Evolutionary conservation across 768 basidiomycete species (phyloP).

Genomic region (Macrolepiota dolichaula): DNA sequence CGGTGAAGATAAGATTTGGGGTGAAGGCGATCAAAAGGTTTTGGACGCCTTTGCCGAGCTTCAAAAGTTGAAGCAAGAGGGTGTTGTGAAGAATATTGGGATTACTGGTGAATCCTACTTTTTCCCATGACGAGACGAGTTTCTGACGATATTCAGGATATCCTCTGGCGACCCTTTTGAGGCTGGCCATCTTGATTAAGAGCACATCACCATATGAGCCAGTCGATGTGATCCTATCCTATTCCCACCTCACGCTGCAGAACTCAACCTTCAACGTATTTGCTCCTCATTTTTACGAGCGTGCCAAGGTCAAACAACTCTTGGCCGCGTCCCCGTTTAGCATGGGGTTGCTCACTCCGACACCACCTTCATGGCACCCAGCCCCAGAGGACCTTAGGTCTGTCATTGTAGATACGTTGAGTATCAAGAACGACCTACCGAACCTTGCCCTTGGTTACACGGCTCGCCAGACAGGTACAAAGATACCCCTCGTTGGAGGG

Average conservation of each 20-base stretch:
- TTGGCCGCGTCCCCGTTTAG: slow-evolving; percentile 79
- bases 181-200: slow-evolving; percentile 72
- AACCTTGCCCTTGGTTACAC: slow-evolving; percentile 75
- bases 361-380: slow-evolving; percentile 72
- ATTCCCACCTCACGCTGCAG: slow-evolving; percentile 78
- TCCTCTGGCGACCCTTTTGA: slow-evolving; percentile 79
- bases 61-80: slow-evolving; percentile 66
- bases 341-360: slow-evolving; percentile 72
- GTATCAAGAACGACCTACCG: slow-evolving; percentile 43
- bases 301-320: slow-evolving; percentile 67
- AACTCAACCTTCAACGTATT: slow-evolving; percentile 60
- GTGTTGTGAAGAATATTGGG: slow-evolving; percentile 69
- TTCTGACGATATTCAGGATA: slow-evolving; percentile 46
- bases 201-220: slow-evolving; percentile 66
- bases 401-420: slow-evolving; percentile 37
- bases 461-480: slow-evolving; percentile 43
- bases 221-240: slow-evolving; percentile 76
- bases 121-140: background rate
- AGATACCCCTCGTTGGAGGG: slow-evolving; percentile 68
- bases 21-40: slow-evolving; percentile 70
- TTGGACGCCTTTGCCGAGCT: slow-evolving; percentile 67
- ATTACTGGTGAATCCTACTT: slow-evolving; percentile 57
- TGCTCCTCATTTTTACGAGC: slow-evolving; percentile 50
- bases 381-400: slow-evolving; percentile 50
- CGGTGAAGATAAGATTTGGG: slow-evolving; percentile 53